Percentiles rank a stretch among this genome's conserved stretches.
Evolutionary conservation across 202 grass and related monocot genomes (phyloP).

Genomic region (Brachypodium distachyon): DNA sequence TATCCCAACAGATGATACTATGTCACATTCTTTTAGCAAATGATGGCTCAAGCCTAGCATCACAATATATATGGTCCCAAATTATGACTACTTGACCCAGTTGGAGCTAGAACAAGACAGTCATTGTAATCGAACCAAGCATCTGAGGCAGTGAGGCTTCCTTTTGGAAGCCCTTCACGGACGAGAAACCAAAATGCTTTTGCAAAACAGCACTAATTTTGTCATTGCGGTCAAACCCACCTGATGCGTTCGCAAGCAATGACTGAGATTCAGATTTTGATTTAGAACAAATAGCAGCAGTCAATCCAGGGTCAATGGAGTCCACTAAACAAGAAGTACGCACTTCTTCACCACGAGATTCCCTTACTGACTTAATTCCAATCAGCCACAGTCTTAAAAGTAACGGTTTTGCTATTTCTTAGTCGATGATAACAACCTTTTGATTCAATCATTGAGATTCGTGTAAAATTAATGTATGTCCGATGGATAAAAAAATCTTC

Average conservation of each 20-base stretch:
- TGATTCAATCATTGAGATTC: too few species aligned
- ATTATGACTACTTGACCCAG: slow-evolving; percentile 46
- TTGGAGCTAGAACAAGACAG: slow-evolving; percentile 77
- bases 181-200: slow-evolving; percentile 56
- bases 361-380: too few species aligned
- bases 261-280: background rate
- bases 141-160: slow-evolving; percentile 55
- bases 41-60: background rate
- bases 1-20: too few species aligned
- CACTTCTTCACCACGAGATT: too few species aligned
- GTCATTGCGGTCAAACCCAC: background rate
- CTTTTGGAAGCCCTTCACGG: slow-evolving; percentile 58
- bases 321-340: slow-evolving; percentile 4
- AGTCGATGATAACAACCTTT: too few species aligned
- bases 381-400: too few species aligned
- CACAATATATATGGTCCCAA: background rate
- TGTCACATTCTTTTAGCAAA: background rate
- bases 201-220: slow-evolving; percentile 32
- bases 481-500: too few species aligned
- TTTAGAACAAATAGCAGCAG: background rate
- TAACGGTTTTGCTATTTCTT: too few species aligned
- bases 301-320: background rate
- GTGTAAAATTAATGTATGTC: too few species aligned
- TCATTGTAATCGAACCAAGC: slow-evolving; percentile 61
- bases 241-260: background rate